Conservation (phyloP, 164 flowering plant species). For the Dillenia turbinata region DNA sequence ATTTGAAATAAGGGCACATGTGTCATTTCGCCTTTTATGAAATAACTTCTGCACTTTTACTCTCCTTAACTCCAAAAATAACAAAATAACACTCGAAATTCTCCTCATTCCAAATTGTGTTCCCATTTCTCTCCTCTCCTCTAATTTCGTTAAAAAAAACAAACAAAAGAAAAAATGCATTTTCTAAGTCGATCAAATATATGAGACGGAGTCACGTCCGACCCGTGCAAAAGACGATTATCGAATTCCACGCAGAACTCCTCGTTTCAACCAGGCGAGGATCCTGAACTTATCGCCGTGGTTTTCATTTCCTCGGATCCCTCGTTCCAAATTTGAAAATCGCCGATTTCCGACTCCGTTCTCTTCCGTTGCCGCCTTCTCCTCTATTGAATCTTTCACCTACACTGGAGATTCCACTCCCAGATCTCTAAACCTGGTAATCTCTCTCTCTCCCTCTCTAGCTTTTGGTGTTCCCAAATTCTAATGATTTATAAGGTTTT, state of each 20-base stretch:
- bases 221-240: slow-evolving; percentile 12
- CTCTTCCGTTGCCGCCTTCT: slow-evolving; percentile 3
- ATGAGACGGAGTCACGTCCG: too few species aligned
- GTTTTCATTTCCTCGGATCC: slow-evolving; percentile 40
- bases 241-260: slow-evolving; percentile 13
- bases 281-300: slow-evolving; percentile 33
- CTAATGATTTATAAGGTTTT: too few species aligned
- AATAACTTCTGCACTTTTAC: too few species aligned
- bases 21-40: too few species aligned
- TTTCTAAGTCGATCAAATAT: too few species aligned
- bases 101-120: too few species aligned
- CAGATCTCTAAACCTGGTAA: slow-evolving; percentile 8
- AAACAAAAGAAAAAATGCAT: too few species aligned
- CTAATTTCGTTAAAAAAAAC: too few species aligned
- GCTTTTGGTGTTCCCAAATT: not conserved
- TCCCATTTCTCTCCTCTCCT: too few species aligned
- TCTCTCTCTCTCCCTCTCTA: not conserved
- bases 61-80: too few species aligned
- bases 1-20: too few species aligned
- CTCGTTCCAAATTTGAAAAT: slow-evolving; percentile 15
- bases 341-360: slow-evolving; percentile 17
- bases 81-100: too few species aligned
- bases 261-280: slow-evolving; percentile 19
- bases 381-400: not conserved
- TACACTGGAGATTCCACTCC: not conserved